Percentiles rank a stretch among this genome's conserved stretches.
phyloP scores from a whole-genome alignment of 306 rosid species.

The Castanea sativa region DNA sequence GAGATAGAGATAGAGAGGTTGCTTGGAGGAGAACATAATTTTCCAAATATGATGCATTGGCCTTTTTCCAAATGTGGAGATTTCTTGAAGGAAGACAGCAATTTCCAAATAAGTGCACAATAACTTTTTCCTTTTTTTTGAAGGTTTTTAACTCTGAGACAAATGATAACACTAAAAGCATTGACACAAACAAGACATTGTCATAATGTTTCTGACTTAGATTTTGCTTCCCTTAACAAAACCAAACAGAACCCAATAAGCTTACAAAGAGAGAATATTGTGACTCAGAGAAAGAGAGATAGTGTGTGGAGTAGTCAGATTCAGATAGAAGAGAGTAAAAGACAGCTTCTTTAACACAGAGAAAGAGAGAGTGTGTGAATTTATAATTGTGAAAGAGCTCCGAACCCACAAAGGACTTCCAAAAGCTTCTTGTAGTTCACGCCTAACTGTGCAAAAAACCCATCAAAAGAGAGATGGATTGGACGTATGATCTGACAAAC shows the following conservation, averaged over 20 bases:
- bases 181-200: slow-evolving; percentile 82
- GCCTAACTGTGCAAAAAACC: slow-evolving; percentile 42
- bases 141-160: slow-evolving; percentile 30
- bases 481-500: slow-evolving; percentile 72
- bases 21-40: slow-evolving; percentile 53
- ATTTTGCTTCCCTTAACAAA: slow-evolving; percentile 62
- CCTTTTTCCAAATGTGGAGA: slow-evolving; percentile 53
- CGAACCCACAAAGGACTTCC: slow-evolving; percentile 24
- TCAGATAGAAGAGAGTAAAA: neutral
- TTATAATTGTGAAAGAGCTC: slow-evolving; percentile 13
- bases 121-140: slow-evolving; percentile 48
- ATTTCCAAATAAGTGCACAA: slow-evolving; percentile 43
- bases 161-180: slow-evolving; percentile 27
- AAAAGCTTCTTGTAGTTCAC: slow-evolving; percentile 57
- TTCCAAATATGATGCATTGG: slow-evolving; percentile 38
- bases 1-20: slow-evolving; percentile 30
- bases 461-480: slow-evolving; percentile 55
- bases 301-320: slow-evolving; percentile 35
- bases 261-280: slow-evolving; percentile 47
- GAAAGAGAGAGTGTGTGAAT: neutral
- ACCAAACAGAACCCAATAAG: slow-evolving; percentile 46
- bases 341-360: slow-evolving; percentile 8
- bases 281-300: slow-evolving; percentile 44
- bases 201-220: slow-evolving; percentile 56
- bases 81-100: slow-evolving; percentile 56